Percentiles rank a stretch among this genome's conserved stretches.
These are phyloP conservation scores for Aureobasidium sp. DNA, from an alignment of 2,329 filamentous ascomycete species.

Conservation along the genomic window DNA sequence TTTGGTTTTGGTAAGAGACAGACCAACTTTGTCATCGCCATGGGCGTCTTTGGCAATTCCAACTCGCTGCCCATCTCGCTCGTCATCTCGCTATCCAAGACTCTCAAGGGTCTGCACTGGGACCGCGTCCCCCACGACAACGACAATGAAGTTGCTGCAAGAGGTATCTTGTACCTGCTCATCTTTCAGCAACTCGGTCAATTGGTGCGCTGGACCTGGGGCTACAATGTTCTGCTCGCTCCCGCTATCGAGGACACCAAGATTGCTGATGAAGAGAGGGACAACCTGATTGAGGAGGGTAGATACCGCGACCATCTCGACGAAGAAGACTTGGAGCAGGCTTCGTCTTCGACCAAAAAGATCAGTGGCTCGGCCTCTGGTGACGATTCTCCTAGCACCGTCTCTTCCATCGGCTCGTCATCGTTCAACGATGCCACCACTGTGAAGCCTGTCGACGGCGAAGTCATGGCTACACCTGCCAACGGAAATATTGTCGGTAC, in stretches of 20 bases:
- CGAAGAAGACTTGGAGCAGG: constrained; percentile 37
- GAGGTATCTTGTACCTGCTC: constrained; percentile 88
- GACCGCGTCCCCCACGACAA: constrained; percentile 84
- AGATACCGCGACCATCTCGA: constrained; percentile 47
- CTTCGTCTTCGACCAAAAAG: constrained; percentile 1
- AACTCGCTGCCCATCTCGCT: constrained; percentile 96
- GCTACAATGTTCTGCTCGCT: constrained; percentile 88
- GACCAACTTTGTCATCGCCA: constrained; percentile 90
- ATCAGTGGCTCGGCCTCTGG: constrained; percentile 40
- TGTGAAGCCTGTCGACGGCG: constrained; percentile 23
- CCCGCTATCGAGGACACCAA: constrained; percentile 62
- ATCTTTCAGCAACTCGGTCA: constrained; percentile 98
- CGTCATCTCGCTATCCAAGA: constrained; percentile 87
- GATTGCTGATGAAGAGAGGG: constrained; percentile 44
- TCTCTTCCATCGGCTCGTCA: constrained; percentile 18
- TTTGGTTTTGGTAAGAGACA: constrained; percentile 80
- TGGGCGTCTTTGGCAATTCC: constrained; percentile 96
- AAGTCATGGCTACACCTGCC: constrained; percentile 35
- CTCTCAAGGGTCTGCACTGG: constrained; percentile 88
- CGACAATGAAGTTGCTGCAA: constrained; percentile 85
- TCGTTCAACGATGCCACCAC: constrained; percentile 22
- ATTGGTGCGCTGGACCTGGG: constrained; percentile 95
- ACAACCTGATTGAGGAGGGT: constrained; percentile 38
- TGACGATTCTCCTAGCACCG: constrained; percentile 35
- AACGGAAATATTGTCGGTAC: constrained; percentile 40